Percentiles rank a stretch among this genome's conserved stretches.
Evolutionary conservation across 805 yeast genomes (phyloP).

Genomic region (Saccharomycopsis guyanensis): DNA sequence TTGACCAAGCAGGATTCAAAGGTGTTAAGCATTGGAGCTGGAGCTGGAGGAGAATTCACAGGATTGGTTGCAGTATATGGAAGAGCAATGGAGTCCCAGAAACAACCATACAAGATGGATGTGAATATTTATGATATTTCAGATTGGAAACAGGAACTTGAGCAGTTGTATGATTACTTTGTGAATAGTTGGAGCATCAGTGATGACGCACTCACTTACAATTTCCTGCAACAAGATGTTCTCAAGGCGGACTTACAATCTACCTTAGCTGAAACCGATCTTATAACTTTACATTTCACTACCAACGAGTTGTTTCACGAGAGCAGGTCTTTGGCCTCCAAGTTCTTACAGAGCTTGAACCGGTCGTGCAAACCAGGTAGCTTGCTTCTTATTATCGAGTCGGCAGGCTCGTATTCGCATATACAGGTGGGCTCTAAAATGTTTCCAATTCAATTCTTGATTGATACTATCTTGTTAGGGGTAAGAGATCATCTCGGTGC

Average conservation of each 20-base stretch:
- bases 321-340: conserved; percentile 52
- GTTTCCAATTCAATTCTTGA: conserved; percentile 75
- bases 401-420: conserved; percentile 86
- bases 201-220: conserved; percentile 26
- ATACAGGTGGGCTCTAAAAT: conserved; percentile 62
- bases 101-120: conserved; percentile 26
- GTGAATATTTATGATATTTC: conserved; percentile 68
- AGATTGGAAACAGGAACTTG: conserved; percentile 58
- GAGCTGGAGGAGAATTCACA: conserved; percentile 79
- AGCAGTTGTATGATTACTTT: conserved; percentile 36
- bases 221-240: conserved; percentile 32
- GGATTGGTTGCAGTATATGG: conserved; percentile 52
- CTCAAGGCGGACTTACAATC: conserved; percentile 24
- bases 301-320: conserved; percentile 80
- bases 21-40: conserved; percentile 69
- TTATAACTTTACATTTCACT: conserved; percentile 73
- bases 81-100: conserved; percentile 25
- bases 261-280: conserved; percentile 26
- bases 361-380: conserved; percentile 47
- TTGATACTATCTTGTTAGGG: conserved; percentile 66
- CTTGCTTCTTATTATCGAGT: conserved; percentile 62
- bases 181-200: conserved; percentile 46
- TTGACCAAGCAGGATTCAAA: conserved; percentile 21
- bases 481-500: conserved; percentile 31
- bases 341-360: conserved; percentile 48